These are phyloP conservation scores for Skeletonema marinoi DNA, from an alignment of 108 stramenopile species.

Conservation along the genomic window DNA sequence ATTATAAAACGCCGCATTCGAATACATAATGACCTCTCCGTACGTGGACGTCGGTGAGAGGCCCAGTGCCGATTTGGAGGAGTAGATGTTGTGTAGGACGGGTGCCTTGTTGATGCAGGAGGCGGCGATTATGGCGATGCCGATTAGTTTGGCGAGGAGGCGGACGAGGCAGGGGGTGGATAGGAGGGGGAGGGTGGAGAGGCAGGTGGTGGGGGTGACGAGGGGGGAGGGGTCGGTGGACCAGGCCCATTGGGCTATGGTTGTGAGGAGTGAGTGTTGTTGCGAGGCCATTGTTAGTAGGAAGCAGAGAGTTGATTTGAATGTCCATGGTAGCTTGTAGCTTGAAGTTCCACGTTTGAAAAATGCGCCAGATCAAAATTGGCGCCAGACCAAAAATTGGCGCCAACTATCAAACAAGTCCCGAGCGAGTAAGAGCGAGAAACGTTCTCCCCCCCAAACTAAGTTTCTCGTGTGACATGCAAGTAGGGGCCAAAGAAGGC, in stretches of 20 bases:
- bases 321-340: too few species aligned
- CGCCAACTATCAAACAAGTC: too few species aligned
- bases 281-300: too few species aligned
- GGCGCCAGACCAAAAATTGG: too few species aligned
- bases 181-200: slow-evolving; percentile 55
- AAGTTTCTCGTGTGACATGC: too few species aligned
- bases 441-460: too few species aligned
- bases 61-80: slow-evolving; percentile 59
- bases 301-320: too few species aligned
- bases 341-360: too few species aligned
- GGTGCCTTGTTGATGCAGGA: slow-evolving; percentile 77
- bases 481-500: too few species aligned
- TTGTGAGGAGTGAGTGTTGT: slow-evolving; percentile 31
- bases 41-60: slow-evolving; percentile 58
- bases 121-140: slow-evolving; percentile 70
- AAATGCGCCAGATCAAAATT: too few species aligned
- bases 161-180: slow-evolving; percentile 53
- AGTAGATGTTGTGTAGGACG: slow-evolving; percentile 66
- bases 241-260: slow-evolving; percentile 73
- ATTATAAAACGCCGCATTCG: slow-evolving; percentile 74
- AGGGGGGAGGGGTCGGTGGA: slow-evolving; percentile 43
- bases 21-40: slow-evolving; percentile 70
- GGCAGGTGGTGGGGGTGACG: slow-evolving; percentile 53
- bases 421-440: too few species aligned
- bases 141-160: slow-evolving; percentile 69